These are phyloP conservation scores for Globisporangium perplexum DNA, from an alignment of 352 stramenopile genomes.

Conservation along the genomic window DNA sequence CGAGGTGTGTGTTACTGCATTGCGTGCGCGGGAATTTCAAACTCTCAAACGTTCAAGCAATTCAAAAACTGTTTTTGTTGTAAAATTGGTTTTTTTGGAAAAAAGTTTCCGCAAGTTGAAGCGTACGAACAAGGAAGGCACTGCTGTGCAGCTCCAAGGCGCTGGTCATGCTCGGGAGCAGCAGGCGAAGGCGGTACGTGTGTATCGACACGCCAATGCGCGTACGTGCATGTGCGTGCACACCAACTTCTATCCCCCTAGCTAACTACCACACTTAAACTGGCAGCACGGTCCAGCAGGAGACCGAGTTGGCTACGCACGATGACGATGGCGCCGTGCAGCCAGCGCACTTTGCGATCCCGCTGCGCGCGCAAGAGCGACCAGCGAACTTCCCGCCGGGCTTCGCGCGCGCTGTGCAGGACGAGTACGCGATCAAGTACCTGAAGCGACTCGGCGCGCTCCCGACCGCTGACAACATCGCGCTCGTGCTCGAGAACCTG, in stretches of 20 bases:
- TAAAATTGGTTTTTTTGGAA: no score
- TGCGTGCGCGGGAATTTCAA: no score
- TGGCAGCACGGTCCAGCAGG: slow-evolving; percentile 10
- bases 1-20: no score
- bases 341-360: slow-evolving; percentile 45
- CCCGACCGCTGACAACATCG: slow-evolving; percentile 49
- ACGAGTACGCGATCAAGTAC: slow-evolving; percentile 75
- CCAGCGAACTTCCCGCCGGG: slow-evolving; percentile 30
- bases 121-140: no score
- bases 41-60: background rate
- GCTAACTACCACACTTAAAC: no score
- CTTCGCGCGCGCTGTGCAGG: slow-evolving; percentile 39
- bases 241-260: no score
- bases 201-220: no score
- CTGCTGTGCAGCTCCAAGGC: no score
- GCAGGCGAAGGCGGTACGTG: background rate
- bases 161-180: background rate
- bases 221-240: no score
- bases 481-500: slow-evolving; percentile 50
- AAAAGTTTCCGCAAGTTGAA: no score
- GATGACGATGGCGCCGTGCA: slow-evolving; percentile 35
- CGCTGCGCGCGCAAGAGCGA: slow-evolving; percentile 45
- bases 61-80: no score
- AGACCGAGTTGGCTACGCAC: background rate
- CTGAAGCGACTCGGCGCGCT: slow-evolving; percentile 49